These are phyloP conservation scores for Cladophialophora immunda DNA, from an alignment of 2,329 filamentous ascomycete genomes.

Conservation along the genomic window DNA sequence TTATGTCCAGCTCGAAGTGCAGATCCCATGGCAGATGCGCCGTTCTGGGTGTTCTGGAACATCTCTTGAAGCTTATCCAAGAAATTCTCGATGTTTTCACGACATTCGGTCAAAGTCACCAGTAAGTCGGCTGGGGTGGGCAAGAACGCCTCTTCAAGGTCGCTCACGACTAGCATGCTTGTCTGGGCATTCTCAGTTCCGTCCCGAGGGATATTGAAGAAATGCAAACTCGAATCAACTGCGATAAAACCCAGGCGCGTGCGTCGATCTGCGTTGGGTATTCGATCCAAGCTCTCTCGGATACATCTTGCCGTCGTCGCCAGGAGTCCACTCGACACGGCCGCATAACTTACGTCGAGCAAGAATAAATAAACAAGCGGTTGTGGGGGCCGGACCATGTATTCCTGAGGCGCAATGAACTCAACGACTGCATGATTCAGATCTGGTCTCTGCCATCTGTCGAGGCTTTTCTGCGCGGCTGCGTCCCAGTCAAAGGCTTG, in stretches of 20 bases:
- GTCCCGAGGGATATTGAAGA: conserved; percentile 93
- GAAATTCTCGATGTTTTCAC: conserved; percentile 90
- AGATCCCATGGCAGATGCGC: conserved; percentile 91
- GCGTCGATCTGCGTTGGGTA: conserved; percentile 95
- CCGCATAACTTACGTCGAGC: conserved; percentile 90
- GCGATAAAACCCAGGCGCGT: conserved; percentile 95
- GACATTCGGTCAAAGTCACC: conserved; percentile 86
- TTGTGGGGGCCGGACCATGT: conserved; percentile 97
- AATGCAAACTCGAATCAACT: conserved; percentile 92
- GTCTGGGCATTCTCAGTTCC: conserved; percentile 84
- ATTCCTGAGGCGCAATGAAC: conserved; percentile 97
- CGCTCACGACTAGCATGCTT: conserved; percentile 91
- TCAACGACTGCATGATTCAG: conserved; percentile 97
- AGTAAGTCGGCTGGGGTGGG: conserved; percentile 92
- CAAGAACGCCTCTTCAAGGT: conserved; percentile 94
- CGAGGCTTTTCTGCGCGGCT: conserved; percentile 85
- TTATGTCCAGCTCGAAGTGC: conserved; percentile 93
- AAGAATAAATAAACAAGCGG: conserved; percentile 95
- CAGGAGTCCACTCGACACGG: conserved; percentile 87
- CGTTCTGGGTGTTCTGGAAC: conserved; percentile 94
- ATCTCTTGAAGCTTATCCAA: conserved; percentile 90
- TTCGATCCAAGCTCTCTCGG: conserved; percentile 90
- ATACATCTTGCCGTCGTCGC: conserved; percentile 94
- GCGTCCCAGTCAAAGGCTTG: conserved; percentile 99
- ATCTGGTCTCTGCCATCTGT: conserved; percentile 90